Evolutionary conservation across 768 basidiomycete genomes (phyloP), one percentile per base, ranked within the genome.

Genomic region (Leccinum pellstonianum): DNA sequence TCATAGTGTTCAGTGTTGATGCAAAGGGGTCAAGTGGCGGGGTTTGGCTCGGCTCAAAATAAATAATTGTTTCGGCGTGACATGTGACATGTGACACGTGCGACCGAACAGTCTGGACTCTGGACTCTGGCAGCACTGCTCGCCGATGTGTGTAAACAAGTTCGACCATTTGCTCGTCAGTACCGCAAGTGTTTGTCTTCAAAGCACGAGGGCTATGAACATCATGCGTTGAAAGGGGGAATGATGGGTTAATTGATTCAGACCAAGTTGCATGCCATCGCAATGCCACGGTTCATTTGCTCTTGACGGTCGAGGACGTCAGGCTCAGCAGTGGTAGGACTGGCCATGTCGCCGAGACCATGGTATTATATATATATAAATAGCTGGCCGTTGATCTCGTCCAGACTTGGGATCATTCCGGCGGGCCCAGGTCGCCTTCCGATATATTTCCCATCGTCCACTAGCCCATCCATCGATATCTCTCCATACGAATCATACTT

Each of bases 381-480:
- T 50, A 50, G 15, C 48, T 29, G 0, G 49, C 49, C 23, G 48
- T 19, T 31, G 52, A 41, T 41, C 41, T 65, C 48, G 49, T 41
- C 60, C 64, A 59, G 62, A 58, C 54, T 60, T 52, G 52, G 52
- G 41, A 49, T 55, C 52, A 46, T 56, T 57, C 19, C 48, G 56
- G 48, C 55, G n/a, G n/a, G n/a, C 11, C 38, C 17, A 6, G 23
- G 10, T 41, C 52, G 54, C 10, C 19, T 31, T 43, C 25, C 48
- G 48, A 27, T 49, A 29, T 51, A 23, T 56, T 60, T 64, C 62
- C 58, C 41, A 66, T 59, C 58, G n/a, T 21, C 31, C 55, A 59
- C 54, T 12, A 1, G 31, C 37, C 37, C 17, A 60, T 61, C 68
- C 51, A 66, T 71, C 70, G 60, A 63, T 65, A 54, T 56, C 64